Conservation (phyloP, 176 grass and related monocot genomes). For the Poa pratensis region DNA sequence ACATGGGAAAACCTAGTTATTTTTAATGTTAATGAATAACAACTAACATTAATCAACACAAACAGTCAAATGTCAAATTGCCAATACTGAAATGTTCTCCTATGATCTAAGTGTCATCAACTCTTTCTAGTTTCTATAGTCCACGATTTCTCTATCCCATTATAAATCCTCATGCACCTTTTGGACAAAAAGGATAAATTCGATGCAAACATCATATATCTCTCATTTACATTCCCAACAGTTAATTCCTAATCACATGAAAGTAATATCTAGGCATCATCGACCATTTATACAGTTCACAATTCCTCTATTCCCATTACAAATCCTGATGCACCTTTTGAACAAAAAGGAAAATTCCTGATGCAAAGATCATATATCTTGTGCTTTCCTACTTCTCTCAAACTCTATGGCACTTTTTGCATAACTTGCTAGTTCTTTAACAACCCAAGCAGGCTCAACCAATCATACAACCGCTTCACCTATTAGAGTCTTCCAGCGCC, state of each 20-base stretch:
- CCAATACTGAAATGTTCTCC: not conserved
- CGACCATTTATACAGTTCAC: not conserved
- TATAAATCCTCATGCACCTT: too few relatives aligned
- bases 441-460: not conserved
- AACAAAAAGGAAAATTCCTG: not conserved
- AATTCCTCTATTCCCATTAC: not conserved
- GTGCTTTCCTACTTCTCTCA: not conserved
- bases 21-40: not conserved
- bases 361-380: not conserved
- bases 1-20: not conserved
- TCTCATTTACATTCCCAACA: too few relatives aligned
- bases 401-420: conserved; percentile 10
- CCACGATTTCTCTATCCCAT: too few relatives aligned
- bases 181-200: too few relatives aligned
- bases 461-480: not conserved
- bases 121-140: too few relatives aligned
- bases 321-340: not conserved
- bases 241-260: not conserved
- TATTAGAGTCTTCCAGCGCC: not conserved
- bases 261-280: not conserved
- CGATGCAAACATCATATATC: too few relatives aligned
- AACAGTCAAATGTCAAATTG: conserved; percentile 20
- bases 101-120: too few relatives aligned
- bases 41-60: not conserved
- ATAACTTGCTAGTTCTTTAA: not conserved